A percentile compares a stretch with the other conserved stretches of the same genome.
phyloP scores from a whole-genome alignment of 495 filamentous ascomycete species.

The Cryomyces minteri region DNA sequence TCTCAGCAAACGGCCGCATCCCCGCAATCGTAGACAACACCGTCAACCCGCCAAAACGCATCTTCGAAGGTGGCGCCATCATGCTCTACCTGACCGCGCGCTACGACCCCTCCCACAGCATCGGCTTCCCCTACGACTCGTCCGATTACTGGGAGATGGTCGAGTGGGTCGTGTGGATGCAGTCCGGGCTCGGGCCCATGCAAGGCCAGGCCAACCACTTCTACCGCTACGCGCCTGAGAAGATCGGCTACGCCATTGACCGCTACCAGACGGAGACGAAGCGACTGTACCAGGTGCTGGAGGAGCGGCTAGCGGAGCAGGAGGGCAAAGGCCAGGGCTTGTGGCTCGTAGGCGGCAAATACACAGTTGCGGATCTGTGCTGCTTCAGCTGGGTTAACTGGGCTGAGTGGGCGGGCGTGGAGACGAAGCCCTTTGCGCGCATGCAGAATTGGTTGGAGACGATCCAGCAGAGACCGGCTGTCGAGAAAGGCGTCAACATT shows the following conservation, averaged over 20 bases:
- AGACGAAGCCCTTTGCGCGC: constrained; percentile 3
- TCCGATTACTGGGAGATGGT: constrained; percentile 26
- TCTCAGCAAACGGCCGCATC: constrained; percentile 10
- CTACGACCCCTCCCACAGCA: constrained; percentile 27
- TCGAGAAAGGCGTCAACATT: constrained; percentile 6
- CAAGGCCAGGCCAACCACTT: constrained; percentile 84
- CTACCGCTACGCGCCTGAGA: constrained; percentile 61
- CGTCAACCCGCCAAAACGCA: constrained; percentile 13
- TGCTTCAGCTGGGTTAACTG: constrained; percentile 12
- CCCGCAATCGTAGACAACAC: constrained; percentile 10
- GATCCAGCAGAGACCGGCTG: constrained; percentile 4
- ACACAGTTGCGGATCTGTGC: constrained; percentile 7
- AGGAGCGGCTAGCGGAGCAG: constrained; percentile 16
- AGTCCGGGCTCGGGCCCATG: constrained; percentile 69
- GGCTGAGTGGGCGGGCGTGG: constrained; percentile 12
- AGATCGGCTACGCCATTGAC: constrained; percentile 62
- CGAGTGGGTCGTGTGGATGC: constrained; percentile 28
- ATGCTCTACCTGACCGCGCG: constrained; percentile 28
- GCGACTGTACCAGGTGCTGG: constrained; percentile 57
- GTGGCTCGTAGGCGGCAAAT: constrained; percentile 9
- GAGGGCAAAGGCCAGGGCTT: neutral
- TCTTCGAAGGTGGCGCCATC: constrained; percentile 30
- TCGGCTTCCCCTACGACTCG: constrained; percentile 25
- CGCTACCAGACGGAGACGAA: constrained; percentile 60
- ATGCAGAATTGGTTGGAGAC: constrained; percentile 8